A percentile compares a stretch with the other conserved stretches of the same genome.
phyloP scores from a whole-genome alignment of 768 basidiomycete species.

The Phlebiopsis flavidoalba region DNA sequence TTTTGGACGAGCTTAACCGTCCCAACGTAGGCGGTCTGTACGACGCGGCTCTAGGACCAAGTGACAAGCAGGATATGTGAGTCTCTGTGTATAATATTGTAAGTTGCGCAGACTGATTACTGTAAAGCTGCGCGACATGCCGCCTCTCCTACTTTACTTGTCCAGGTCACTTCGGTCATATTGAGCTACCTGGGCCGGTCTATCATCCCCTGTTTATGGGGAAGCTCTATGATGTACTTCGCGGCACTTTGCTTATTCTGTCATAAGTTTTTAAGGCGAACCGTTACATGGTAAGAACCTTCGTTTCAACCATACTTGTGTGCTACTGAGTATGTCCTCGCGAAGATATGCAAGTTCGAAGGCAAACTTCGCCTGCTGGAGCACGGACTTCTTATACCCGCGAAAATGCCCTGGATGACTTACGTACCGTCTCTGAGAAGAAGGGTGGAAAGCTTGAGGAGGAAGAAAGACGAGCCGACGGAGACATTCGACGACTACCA shows the following conservation, averaged over 20 bases:
- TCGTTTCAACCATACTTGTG: constrained; percentile 6
- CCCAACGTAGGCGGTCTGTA: constrained; percentile 93
- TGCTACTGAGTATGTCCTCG: background rate
- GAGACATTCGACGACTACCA: constrained; percentile 63
- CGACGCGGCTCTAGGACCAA: constrained; percentile 92
- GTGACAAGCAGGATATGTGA: constrained; percentile 84
- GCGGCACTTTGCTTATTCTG: constrained; percentile 91
- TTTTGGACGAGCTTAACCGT: constrained; percentile 90
- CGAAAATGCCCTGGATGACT: constrained; percentile 69
- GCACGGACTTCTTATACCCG: constrained; percentile 80
- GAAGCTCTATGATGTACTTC: constrained; percentile 82
- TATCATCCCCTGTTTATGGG: constrained; percentile 96
- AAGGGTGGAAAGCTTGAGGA: constrained; percentile 34
- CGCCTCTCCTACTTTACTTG: constrained; percentile 90
- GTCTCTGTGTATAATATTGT: constrained; percentile 27
- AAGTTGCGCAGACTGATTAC: constrained; percentile 9
- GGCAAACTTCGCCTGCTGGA: constrained; percentile 88
- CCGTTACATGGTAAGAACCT: constrained; percentile 55
- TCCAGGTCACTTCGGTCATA: constrained; percentile 97
- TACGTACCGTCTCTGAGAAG: constrained; percentile 40
- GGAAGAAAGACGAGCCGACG: constrained; percentile 35
- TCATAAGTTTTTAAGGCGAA: constrained; percentile 85
- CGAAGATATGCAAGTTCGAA: constrained; percentile 72
- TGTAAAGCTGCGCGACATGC: constrained; percentile 84
- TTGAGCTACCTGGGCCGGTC: constrained; percentile 91